These are phyloP conservation scores for Thecaphora thlaspeos DNA, from an alignment of 1,284 basidiomycete species.

Conservation along the genomic window DNA sequence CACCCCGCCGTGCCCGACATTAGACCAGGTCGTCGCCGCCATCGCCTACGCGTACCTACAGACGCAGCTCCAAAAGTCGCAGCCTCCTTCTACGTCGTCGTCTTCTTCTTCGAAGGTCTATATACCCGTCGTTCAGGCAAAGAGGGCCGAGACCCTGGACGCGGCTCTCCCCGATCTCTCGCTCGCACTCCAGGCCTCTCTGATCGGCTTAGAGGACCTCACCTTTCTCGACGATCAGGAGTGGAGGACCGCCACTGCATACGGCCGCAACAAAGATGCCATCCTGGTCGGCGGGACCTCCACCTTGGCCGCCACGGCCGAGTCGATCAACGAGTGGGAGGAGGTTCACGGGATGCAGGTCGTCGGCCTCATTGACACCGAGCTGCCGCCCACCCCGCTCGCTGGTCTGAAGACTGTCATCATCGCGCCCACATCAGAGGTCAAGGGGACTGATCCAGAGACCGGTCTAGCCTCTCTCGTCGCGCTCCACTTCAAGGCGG, in stretches of 20 bases:
- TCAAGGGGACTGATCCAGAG: conserved; percentile 15
- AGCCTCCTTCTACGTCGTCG: too few relatives aligned
- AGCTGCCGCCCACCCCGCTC: conserved; percentile 16
- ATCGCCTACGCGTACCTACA: conserved; percentile 19
- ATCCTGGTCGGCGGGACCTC: conserved; percentile 19
- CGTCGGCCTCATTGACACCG: conserved; percentile 27
- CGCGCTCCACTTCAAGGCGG: conserved; percentile 23
- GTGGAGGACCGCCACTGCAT: conserved; percentile 23
- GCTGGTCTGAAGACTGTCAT: conserved; percentile 19
- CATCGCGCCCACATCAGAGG: conserved; percentile 10
- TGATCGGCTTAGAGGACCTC: conserved; percentile 18
- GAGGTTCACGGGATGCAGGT: conserved; percentile 26
- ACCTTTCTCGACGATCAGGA: conserved; percentile 30
- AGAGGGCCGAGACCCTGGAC: conserved; percentile 3
- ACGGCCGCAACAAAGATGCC: conserved; percentile 22
- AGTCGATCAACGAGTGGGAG: conserved; percentile 23
- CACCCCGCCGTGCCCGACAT: conserved; percentile 10
- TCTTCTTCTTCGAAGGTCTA: conserved; percentile 4
- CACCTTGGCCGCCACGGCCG: conserved; percentile 5
- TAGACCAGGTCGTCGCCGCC: conserved; percentile 26
- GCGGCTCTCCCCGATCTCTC: conserved; percentile 10
- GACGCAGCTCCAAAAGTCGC: conserved; percentile 10
- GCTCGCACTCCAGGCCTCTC: conserved; percentile 20
- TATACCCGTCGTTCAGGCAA: conserved; percentile 18
- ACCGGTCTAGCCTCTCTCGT: conserved; percentile 24